These are phyloP conservation scores for Cyclocybe aegerita DNA, from an alignment of 768 basidiomycete genomes.

Conservation along the genomic window DNA sequence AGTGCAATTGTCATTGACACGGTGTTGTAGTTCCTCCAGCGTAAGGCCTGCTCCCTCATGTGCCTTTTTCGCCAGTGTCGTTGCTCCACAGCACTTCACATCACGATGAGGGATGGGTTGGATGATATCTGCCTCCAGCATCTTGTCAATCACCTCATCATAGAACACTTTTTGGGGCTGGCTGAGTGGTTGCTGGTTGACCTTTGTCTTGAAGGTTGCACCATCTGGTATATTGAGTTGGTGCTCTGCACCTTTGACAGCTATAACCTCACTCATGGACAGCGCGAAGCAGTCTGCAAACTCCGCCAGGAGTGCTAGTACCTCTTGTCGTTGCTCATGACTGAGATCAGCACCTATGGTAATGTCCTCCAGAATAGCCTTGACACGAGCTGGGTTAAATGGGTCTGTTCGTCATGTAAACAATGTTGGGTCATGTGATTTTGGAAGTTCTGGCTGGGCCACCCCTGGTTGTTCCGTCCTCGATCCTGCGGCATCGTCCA, in stretches of 20 bases:
- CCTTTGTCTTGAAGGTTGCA: conserved; percentile 26
- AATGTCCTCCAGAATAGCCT: conserved; percentile 17
- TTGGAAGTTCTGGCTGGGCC: not conserved
- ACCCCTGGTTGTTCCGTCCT: not conserved
- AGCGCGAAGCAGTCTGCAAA: conserved; percentile 41
- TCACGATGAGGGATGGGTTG: conserved; percentile 22
- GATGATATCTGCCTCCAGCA: conserved; percentile 34
- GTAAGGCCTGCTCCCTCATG: conserved; percentile 27
- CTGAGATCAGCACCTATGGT: conserved; percentile 29
- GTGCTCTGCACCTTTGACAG: conserved; percentile 30
- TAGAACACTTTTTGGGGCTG: conserved; percentile 30
- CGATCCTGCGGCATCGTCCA: conserved; percentile 4
- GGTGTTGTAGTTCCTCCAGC: conserved; percentile 30
- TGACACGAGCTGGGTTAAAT: conserved; percentile 20
- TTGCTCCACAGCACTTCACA: conserved; percentile 34
- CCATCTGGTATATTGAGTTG: conserved; percentile 28
- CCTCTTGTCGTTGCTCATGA: conserved; percentile 15
- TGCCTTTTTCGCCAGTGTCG: conserved; percentile 35
- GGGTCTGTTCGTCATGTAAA: conserved; percentile 23
- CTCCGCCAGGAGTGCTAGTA: conserved; percentile 20
- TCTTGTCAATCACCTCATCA: conserved; percentile 28
- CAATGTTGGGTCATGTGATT: not conserved
- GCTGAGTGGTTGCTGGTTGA: conserved; percentile 29
- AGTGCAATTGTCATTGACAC: conserved; percentile 32
- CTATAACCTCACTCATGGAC: conserved; percentile 33